Evolutionary conservation across 495 filamentous ascomycete genomes (phyloP), one percentile per base, ranked within the genome.

Genomic region (Lineolata rhizophorae): DNA sequence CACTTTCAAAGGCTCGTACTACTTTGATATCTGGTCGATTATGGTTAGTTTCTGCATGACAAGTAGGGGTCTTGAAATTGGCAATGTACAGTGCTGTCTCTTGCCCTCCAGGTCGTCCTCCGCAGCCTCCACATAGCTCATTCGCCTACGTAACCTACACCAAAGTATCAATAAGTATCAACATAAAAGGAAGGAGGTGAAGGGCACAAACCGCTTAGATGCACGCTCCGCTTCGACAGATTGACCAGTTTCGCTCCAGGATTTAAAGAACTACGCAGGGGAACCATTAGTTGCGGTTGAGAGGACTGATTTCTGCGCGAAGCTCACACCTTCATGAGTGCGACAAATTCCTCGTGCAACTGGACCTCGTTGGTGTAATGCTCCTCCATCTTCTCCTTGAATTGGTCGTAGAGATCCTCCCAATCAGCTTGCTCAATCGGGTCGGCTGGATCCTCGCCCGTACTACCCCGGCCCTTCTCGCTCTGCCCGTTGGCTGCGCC

Each of bases 1-100:
- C 79, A 48, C 61, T 80, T 45, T 84, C 66, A 44, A 87, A 87
- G 18, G 79, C 79, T 41, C 68, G 64, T 6, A 87, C 76, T 25
- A 87, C 79, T 41, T 78, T 64, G 27, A 59, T 57, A 44, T 82
- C 76, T 81, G 38, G 17, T 30, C 9, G 15, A 6, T 30, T 30
- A 30, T 9, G 9, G 20, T 15, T n/a, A 32, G 3, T 12, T 27
- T 36, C 12, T 47, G n/a, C n/a, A n/a, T n/a, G n/a, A n/a, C n/a
- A n/a, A n/a, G n/a, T n/a, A n/a, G n/a, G n/a, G n/a, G n/a, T n/a
- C n/a, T n/a, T n/a, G n/a, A n/a, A n/a, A n/a, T n/a, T n/a, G n/a
- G n/a, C n/a, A n/a, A n/a, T n/a, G n/a, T n/a, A 82, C 76, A 71
- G 42, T 85, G 79, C 29, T 67, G 56, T 45, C 72, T 72, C 56